Percentiles rank a stretch among this genome's conserved stretches.
These are phyloP conservation scores for Crithidia mellificae DNA, from an alignment of 208 protist genomes.

Conservation along the genomic window DNA sequence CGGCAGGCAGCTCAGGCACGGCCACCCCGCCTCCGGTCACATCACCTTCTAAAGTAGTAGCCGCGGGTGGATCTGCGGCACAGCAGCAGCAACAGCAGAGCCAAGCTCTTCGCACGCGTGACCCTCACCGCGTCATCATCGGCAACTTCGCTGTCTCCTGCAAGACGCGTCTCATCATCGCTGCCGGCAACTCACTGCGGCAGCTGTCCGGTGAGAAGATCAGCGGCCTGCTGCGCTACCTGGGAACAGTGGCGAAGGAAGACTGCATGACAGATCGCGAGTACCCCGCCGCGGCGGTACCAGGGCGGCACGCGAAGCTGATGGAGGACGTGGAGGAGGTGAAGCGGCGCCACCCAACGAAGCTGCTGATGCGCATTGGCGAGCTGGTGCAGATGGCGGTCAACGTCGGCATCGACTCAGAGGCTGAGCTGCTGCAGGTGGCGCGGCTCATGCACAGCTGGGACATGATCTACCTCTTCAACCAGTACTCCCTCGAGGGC, in stretches of 20 bases:
- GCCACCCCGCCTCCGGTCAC: constrained; percentile 4
- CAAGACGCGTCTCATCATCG: constrained; percentile 79
- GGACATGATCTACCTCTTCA: constrained; percentile 86
- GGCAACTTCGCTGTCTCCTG: constrained; percentile 91
- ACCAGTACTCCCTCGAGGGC: constrained; percentile 59
- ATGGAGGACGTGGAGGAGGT: constrained; percentile 62
- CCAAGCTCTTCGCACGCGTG: constrained; percentile 11
- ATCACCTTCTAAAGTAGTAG: neutral
- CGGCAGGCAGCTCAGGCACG: neutral
- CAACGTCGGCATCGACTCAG: constrained; percentile 68
- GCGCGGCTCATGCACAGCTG: constrained; percentile 84
- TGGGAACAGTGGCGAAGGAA: constrained; percentile 59
- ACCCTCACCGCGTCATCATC: constrained; percentile 46
- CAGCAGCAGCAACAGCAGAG: neutral
- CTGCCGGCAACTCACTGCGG: constrained; percentile 52
- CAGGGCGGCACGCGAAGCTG: constrained; percentile 69
- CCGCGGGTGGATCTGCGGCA: neutral
- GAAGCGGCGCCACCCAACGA: constrained; percentile 55
- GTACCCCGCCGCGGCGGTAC: constrained; percentile 70
- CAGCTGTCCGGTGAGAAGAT: constrained; percentile 70
- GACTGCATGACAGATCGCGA: constrained; percentile 74
- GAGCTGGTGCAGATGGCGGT: constrained; percentile 77
- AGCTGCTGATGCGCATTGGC: constrained; percentile 77
- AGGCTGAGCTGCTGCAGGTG: constrained; percentile 72
- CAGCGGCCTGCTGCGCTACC: constrained; percentile 61